phyloP scores from a whole-genome alignment of 108 stramenopile genomes.

The Cyclotella choctawhatcheeana region DNA sequence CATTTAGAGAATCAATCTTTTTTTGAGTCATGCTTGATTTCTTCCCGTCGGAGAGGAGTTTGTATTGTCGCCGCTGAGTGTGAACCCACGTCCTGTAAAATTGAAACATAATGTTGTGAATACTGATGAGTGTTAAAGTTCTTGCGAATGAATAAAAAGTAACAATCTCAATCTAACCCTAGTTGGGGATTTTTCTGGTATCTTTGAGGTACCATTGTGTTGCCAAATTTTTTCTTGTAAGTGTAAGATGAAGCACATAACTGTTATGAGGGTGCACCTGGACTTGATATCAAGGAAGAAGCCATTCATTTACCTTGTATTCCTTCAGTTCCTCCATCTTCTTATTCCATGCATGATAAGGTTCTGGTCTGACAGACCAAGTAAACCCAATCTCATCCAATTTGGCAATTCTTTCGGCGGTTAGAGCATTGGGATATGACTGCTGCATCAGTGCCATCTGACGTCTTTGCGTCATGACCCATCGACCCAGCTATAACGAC shows the following conservation, averaged over 20 bases:
- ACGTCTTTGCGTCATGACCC: slow-evolving; percentile 71
- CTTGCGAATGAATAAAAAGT: too few species aligned
- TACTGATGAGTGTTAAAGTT: too few species aligned
- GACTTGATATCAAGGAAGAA: too few species aligned
- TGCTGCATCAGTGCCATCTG: slow-evolving; percentile 42
- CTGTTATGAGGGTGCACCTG: too few species aligned
- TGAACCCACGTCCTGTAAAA: slow-evolving; percentile 55
- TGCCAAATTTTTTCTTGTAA: slow-evolving; percentile 52
- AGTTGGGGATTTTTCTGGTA: slow-evolving; percentile 45
- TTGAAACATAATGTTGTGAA: too few species aligned
- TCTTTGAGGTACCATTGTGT: slow-evolving; percentile 69
- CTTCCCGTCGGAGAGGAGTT: slow-evolving; percentile 46
- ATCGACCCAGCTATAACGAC: slow-evolving; percentile 71
- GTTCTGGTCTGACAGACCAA: slow-evolving; percentile 54
- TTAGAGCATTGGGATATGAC: slow-evolving; percentile 43
- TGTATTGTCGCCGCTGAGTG: slow-evolving; percentile 48
- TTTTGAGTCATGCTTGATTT: slow-evolving; percentile 60
- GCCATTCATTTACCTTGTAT: slow-evolving; percentile 9
- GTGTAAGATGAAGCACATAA: too few species aligned
- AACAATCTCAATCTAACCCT: too few species aligned
- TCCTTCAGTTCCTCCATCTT: slow-evolving; percentile 33
- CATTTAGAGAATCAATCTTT: slow-evolving; percentile 42
- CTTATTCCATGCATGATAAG: slow-evolving; percentile 25
- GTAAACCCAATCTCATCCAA: slow-evolving; percentile 75
- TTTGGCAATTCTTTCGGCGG: slow-evolving; percentile 58